These are phyloP conservation scores for Aspergillus luchuensis DNA, from an alignment of 2,329 filamentous ascomycete genomes.

Conservation along the genomic window DNA sequence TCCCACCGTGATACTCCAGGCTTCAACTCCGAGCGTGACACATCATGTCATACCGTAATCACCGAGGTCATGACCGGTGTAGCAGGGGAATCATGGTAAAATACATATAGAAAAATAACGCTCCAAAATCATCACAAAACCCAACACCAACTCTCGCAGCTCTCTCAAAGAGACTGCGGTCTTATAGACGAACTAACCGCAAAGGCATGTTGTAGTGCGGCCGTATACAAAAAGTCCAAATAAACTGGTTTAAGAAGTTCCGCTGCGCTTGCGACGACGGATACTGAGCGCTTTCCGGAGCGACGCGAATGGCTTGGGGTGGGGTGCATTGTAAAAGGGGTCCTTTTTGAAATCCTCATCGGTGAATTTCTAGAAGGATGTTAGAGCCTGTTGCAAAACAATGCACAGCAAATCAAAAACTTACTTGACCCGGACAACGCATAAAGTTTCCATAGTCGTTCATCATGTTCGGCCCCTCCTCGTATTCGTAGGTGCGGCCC, in stretches of 20 bases:
- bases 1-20: not conserved
- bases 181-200: not conserved
- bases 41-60: not conserved
- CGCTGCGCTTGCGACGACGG: conserved; percentile 26
- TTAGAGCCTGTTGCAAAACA: conserved; percentile 14
- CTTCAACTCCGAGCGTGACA: not conserved
- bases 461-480: conserved; percentile 87
- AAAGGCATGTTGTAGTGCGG: not conserved
- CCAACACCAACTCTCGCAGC: not conserved
- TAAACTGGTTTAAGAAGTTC: conserved; percentile 12
- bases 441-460: conserved; percentile 68
- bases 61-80: not conserved
- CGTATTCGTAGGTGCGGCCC: conserved; percentile 73
- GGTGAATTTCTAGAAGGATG: conserved; percentile 38
- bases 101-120: not conserved
- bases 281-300: conserved; percentile 32
- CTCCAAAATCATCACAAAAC: not conserved
- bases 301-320: conserved; percentile 31
- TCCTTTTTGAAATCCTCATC: conserved; percentile 45
- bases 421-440: conserved; percentile 72
- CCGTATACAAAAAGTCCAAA: not conserved
- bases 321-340: conserved; percentile 38
- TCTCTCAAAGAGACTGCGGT: not conserved
- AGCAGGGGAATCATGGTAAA: not conserved
- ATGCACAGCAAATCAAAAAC: conserved; percentile 35